These are phyloP conservation scores for Pseudopithomyces maydicus DNA, from an alignment of 2,329 filamentous ascomycete species.

Conservation along the genomic window DNA sequence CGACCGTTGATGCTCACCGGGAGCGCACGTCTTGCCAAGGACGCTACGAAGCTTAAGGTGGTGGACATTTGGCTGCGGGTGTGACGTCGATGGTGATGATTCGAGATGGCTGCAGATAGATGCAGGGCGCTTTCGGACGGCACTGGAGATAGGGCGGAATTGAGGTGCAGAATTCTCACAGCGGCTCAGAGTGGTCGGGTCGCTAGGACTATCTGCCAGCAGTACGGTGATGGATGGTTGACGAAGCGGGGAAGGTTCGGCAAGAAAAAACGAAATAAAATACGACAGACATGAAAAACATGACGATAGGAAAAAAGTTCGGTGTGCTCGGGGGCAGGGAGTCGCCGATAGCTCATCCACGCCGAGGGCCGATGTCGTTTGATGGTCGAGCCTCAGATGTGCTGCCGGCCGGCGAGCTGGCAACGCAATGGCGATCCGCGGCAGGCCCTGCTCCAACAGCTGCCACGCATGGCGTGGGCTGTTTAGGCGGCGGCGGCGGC, in stretches of 20 bases:
- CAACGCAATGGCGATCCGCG: background rate
- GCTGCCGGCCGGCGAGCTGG: slow-evolving; percentile 2
- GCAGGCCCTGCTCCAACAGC: background rate
- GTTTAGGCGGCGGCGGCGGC: no score
- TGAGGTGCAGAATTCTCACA: background rate
- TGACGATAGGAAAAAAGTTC: background rate
- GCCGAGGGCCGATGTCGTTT: background rate
- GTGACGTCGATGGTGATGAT: slow-evolving; percentile 19
- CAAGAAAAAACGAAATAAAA: no score
- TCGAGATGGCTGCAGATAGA: background rate
- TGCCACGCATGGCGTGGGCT: no score
- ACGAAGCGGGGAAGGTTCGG: background rate
- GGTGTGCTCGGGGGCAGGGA: background rate
- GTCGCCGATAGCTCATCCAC: background rate
- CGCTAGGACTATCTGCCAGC: background rate
- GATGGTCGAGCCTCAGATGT: background rate
- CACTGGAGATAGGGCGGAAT: background rate
- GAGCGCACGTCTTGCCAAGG: slow-evolving; percentile 10
- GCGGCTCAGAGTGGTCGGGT: background rate
- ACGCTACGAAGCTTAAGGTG: slow-evolving; percentile 15
- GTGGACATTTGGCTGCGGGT: background rate
- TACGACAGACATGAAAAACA: background rate
- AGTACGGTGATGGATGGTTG: background rate
- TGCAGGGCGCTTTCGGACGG: slow-evolving; percentile 2
- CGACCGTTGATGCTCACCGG: slow-evolving; percentile 7